A percentile compares a stretch with the other conserved stretches of the same genome.
Evolutionary conservation across 1,284 basidiomycete genomes (phyloP).

Genomic region (Singerocomus inundabilis): DNA sequence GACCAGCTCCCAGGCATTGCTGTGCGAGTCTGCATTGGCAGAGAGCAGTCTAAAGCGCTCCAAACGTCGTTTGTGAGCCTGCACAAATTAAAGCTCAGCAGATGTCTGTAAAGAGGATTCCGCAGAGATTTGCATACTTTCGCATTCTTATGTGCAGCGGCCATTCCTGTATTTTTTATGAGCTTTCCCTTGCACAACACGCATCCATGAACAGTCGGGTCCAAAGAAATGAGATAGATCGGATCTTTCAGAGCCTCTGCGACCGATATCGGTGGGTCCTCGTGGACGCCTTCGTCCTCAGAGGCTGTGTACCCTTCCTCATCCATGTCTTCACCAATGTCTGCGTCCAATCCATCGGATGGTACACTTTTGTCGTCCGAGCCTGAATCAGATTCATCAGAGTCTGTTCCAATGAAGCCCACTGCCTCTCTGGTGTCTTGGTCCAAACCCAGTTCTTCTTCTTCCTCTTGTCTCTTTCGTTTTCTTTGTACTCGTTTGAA

Average conservation of each 20-base stretch:
- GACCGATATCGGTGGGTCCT: slow-evolving; percentile 52
- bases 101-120: not conserved
- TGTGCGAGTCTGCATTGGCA: slow-evolving; percentile 37
- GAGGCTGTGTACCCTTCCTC: slow-evolving; percentile 32
- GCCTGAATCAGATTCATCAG: slow-evolving; percentile 57
- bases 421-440: slow-evolving; percentile 67
- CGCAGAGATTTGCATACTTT: slow-evolving; percentile 51
- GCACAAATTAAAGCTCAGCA: slow-evolving; percentile 17
- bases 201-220: slow-evolving; percentile 57
- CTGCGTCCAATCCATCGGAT: slow-evolving; percentile 29
- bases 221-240: slow-evolving; percentile 55
- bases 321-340: slow-evolving; percentile 24
- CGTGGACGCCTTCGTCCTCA: slow-evolving; percentile 30
- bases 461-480: slow-evolving; percentile 59
- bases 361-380: slow-evolving; percentile 29
- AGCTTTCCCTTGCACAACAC: slow-evolving; percentile 74
- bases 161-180: slow-evolving; percentile 65
- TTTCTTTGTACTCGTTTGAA: slow-evolving; percentile 82
- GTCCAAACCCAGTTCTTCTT: slow-evolving; percentile 69
- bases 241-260: slow-evolving; percentile 62
- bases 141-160: slow-evolving; percentile 59
- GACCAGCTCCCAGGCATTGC: slow-evolving; percentile 51
- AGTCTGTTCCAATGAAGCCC: slow-evolving; percentile 74
- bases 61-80: slow-evolving; percentile 64
- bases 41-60: slow-evolving; percentile 48